phyloP scores from a whole-genome alignment of 2,329 filamentous ascomycete genomes.

The Thelonectria blattea region DNA sequence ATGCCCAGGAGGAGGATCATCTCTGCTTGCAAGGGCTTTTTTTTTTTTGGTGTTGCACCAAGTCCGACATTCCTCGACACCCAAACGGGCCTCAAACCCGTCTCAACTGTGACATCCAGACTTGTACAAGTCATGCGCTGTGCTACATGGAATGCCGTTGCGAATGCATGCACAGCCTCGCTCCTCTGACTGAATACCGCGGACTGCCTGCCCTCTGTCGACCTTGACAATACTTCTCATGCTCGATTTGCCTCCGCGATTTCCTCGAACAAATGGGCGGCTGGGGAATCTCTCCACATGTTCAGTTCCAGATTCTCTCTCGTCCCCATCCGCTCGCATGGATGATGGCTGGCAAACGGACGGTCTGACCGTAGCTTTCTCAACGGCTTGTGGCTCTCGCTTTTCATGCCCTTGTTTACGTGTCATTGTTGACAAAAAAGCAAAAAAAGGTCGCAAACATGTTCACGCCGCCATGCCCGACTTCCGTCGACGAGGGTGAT shows the following conservation, averaged over 20 bases:
- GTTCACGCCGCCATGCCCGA: neutral
- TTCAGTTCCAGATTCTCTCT: constrained; percentile 24
- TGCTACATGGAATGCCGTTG: constrained; percentile 22
- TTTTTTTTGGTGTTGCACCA: constrained; percentile 5
- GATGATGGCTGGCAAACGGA: constrained; percentile 4
- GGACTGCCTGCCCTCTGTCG: neutral
- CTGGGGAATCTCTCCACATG: constrained; percentile 24
- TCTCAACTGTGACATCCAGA: constrained; percentile 1
- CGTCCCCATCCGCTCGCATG: constrained; percentile 27
- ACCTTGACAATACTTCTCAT: neutral
- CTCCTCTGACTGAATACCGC: neutral
- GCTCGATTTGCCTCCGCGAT: neutral
- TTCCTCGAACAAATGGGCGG: constrained; percentile 4
- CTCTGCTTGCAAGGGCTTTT: neutral
- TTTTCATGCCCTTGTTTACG: neutral
- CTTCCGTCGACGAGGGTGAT: neutral
- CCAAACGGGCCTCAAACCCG: constrained; percentile 1
- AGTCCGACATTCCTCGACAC: constrained; percentile 9
- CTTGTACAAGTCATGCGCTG: constrained; percentile 13
- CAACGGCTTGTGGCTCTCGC: constrained; percentile 21
- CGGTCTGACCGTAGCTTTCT: constrained; percentile 4
- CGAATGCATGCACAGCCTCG: constrained; percentile 26
- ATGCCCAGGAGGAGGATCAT: constrained; percentile 7
- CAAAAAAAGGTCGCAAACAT: neutral
- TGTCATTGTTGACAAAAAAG: no score